These are phyloP conservation scores for Dactylellina leptospora DNA, from an alignment of 2,329 filamentous ascomycete genomes.

Conservation along the genomic window DNA sequence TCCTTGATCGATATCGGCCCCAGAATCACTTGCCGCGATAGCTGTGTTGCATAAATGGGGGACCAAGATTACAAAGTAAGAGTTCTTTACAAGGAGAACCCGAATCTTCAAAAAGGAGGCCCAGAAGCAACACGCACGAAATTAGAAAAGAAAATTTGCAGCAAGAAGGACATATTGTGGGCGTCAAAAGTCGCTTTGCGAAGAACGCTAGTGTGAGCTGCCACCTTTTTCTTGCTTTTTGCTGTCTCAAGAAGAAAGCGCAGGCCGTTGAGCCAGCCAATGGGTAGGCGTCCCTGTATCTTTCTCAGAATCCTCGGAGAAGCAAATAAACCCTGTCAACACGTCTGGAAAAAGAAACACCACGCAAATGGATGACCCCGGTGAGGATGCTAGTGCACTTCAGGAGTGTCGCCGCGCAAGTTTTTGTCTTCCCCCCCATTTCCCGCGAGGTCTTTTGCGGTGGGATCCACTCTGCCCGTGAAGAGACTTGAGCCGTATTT, in stretches of 20 bases:
- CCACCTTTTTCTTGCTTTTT: constrained; percentile 37
- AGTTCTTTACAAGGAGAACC: constrained; percentile 8
- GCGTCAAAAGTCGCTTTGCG: neutral
- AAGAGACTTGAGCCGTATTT: constrained; percentile 46
- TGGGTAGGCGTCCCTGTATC: constrained; percentile 46
- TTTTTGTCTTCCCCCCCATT: constrained; percentile 46
- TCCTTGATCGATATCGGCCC: constrained; percentile 5
- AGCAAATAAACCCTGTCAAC: constrained; percentile 45
- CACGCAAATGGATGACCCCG: constrained; percentile 42
- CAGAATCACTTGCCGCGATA: constrained; percentile 31
- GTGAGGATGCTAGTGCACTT: constrained; percentile 36
- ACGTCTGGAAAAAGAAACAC: constrained; percentile 39
- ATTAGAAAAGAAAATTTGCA: constrained; percentile 28
- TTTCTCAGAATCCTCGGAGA: constrained; percentile 27
- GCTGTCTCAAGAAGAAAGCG: constrained; percentile 20
- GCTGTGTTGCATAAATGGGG: constrained; percentile 26
- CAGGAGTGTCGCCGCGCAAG: constrained; percentile 44
- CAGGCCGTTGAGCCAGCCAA: constrained; percentile 52
- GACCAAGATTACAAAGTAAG: constrained; percentile 7
- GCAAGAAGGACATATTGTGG: constrained; percentile 16
- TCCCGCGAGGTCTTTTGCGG: constrained; percentile 45
- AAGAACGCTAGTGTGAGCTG: constrained; percentile 43
- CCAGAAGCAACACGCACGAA: constrained; percentile 32
- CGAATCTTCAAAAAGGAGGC: constrained; percentile 12
- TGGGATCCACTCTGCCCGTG: constrained; percentile 42